Percentiles rank a stretch among this genome's conserved stretches.
Conservation (phyloP, 495 filamentous ascomycete species). For the Daldinia loculata region DNA sequence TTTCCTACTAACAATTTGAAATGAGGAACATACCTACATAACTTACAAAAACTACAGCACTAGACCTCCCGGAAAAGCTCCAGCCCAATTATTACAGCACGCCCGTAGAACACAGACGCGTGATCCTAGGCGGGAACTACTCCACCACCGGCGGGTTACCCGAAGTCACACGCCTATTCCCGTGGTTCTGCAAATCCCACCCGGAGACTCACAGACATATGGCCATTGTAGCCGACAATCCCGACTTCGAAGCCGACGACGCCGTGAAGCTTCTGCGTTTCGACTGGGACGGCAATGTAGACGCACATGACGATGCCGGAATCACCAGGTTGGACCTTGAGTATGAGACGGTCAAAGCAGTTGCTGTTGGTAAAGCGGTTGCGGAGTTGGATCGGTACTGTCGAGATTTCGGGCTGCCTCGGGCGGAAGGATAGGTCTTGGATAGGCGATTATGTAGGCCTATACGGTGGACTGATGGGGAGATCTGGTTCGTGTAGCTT, state of each 20-base stretch:
- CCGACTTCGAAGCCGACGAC: not conserved
- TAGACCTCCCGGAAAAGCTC: not conserved
- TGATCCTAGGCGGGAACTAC: conserved; percentile 1
- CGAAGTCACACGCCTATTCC: not conserved
- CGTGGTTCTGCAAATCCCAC: conserved; percentile 2
- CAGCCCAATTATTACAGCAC: not conserved
- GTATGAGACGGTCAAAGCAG: not conserved
- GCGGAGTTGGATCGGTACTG: not conserved
- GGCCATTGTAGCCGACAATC: not conserved
- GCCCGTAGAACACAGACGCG: not conserved
- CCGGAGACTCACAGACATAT: not conserved
- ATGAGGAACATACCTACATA: too few relatives aligned
- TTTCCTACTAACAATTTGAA: not conserved
- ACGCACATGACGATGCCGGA: not conserved
- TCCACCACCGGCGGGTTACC: not conserved
- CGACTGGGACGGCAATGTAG: conserved; percentile 4
- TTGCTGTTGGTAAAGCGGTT: not conserved
- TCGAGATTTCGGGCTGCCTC: not conserved
- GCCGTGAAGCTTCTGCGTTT: not conserved
- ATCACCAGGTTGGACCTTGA: not conserved
- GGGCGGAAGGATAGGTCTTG: not conserved
- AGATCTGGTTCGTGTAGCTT: too few relatives aligned
- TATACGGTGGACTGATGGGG: too few relatives aligned
- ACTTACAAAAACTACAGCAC: not conserved
- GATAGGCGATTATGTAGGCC: not conserved